phyloP scores from a whole-genome alignment of 1,284 basidiomycete species.

The Meripilus lineatus region DNA sequence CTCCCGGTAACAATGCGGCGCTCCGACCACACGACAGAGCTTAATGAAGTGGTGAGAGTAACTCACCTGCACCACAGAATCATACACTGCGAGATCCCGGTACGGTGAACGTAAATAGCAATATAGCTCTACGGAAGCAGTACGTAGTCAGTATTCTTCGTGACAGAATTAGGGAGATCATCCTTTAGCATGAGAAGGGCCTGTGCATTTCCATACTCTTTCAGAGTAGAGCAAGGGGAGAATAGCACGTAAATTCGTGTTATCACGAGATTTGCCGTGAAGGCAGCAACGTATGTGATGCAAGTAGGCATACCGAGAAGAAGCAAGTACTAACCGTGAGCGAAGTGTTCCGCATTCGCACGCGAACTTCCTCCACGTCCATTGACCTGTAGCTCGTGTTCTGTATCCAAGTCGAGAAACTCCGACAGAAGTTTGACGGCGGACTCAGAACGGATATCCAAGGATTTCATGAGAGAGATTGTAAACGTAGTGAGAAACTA shows the following conservation, averaged over 20 bases:
- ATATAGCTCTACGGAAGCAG: conserved; percentile 72
- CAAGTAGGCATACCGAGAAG: conserved; percentile 5
- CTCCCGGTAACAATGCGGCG: not conserved
- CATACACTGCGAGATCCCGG: conserved; percentile 75
- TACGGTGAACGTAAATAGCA: conserved; percentile 82
- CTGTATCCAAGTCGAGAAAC: conserved; percentile 72
- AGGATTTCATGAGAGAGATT: conserved; percentile 78
- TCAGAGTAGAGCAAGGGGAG: too few species aligned
- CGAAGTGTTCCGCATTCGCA: conserved; percentile 82
- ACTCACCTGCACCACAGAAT: conserved; percentile 74
- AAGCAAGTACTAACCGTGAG: conserved; percentile 58
- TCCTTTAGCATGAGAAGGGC: too few species aligned
- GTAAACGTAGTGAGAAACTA: conserved; percentile 77
- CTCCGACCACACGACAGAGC: not conserved
- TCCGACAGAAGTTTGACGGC: conserved; percentile 79
- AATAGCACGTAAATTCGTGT: too few species aligned
- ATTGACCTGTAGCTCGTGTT: conserved; percentile 9
- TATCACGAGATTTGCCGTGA: too few species aligned
- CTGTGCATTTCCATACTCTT: too few species aligned
- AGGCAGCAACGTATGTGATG: not conserved
- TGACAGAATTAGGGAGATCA: too few species aligned
- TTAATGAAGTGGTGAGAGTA: conserved; percentile 9
- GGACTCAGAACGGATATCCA: conserved; percentile 85
- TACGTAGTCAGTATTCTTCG: too few species aligned
- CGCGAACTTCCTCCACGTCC: conserved; percentile 45